Conservation (phyloP, 108 stramenopile species). For the Cyclotella choctawhatcheeana region DNA sequence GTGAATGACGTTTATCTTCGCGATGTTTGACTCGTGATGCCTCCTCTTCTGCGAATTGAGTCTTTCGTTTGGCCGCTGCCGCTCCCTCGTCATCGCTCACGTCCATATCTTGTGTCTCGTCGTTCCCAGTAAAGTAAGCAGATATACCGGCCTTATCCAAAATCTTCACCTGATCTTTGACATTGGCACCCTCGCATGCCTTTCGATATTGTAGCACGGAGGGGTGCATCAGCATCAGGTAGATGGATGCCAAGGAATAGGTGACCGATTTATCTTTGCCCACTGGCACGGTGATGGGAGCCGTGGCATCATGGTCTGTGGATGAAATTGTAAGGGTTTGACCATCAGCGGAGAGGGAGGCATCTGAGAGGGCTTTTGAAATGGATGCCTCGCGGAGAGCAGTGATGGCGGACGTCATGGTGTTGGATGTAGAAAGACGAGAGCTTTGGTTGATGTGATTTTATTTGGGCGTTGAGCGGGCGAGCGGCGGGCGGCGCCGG, state of each 20-base stretch:
- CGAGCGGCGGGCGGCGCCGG: neutral
- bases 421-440: neutral
- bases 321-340: conserved; percentile 40
- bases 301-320: conserved; percentile 38
- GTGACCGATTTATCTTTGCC: conserved; percentile 28
- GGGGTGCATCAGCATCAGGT: conserved; percentile 69
- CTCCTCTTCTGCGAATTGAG: conserved; percentile 24
- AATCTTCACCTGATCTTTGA: conserved; percentile 76
- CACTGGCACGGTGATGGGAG: conserved; percentile 26
- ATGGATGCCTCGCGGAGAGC: conserved; percentile 39
- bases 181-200: conserved; percentile 72
- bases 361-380: conserved; percentile 22
- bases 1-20: conserved; percentile 28
- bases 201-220: conserved; percentile 70
- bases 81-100: neutral
- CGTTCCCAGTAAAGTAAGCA: conserved; percentile 47
- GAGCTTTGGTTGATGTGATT: neutral
- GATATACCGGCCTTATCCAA: conserved; percentile 63
- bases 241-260: conserved; percentile 79
- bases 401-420: conserved; percentile 24
- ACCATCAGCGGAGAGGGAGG: conserved; percentile 56
- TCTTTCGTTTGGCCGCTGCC: conserved; percentile 14
- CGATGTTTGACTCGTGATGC: conserved; percentile 16
- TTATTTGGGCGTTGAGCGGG: neutral
- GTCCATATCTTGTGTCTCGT: conserved; percentile 5